phyloP scores from a whole-genome alignment of 2,329 filamentous ascomycete genomes.

The Emergomyces orientalis region DNA sequence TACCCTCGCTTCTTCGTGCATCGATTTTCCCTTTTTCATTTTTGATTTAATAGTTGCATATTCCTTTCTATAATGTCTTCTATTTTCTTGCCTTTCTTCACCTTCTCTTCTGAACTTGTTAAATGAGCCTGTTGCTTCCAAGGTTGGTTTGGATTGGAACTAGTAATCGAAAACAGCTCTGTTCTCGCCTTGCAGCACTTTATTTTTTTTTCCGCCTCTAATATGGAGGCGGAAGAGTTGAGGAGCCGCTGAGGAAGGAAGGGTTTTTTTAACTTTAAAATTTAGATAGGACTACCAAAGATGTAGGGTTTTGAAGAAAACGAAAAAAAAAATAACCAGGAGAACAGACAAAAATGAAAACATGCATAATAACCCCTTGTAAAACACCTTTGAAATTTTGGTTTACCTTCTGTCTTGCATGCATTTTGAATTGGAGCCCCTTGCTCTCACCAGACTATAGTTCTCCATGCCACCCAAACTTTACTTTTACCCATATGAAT shows the following conservation, averaged over 20 bases:
- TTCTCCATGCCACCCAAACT: too few relatives aligned
- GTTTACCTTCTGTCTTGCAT: not conserved
- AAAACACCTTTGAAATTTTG: not conserved
- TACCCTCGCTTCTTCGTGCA: constrained; percentile 6
- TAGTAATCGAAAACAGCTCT: not conserved
- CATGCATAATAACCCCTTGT: not conserved
- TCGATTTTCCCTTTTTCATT: not conserved
- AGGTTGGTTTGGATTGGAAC: not conserved
- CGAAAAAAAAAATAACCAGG: not conserved
- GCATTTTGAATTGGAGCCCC: not conserved
- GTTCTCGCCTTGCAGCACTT: not conserved
- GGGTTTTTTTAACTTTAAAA: not conserved
- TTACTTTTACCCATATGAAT: too few relatives aligned
- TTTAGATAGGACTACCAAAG: not conserved
- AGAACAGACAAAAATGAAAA: not conserved
- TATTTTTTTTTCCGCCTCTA: not conserved
- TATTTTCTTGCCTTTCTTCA: not conserved
- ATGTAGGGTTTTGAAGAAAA: not conserved
- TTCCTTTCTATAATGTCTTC: not conserved
- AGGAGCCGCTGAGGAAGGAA: not conserved
- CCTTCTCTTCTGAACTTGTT: not conserved
- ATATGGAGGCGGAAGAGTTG: not conserved
- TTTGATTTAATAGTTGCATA: not conserved
- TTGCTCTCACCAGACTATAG: not conserved
- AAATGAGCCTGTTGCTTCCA: not conserved